phyloP scores from a whole-genome alignment of 345 rosid species.

The Eutrema heterophyllum region DNA sequence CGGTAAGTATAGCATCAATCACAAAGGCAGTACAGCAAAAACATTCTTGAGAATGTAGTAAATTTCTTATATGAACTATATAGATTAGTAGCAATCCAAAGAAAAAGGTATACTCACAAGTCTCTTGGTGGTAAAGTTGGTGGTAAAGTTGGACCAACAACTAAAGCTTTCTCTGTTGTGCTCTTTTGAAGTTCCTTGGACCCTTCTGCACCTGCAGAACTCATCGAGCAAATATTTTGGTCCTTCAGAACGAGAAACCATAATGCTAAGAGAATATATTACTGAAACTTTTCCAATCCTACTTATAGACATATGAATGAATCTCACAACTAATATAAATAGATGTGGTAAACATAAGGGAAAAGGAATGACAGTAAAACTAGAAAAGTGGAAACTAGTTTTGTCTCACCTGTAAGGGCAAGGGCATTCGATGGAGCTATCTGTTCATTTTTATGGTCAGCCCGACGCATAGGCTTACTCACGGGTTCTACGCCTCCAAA shows the following conservation, averaged over 20 bases:
- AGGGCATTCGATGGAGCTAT: constrained; percentile 44
- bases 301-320: neutral
- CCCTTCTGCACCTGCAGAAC: constrained; percentile 50
- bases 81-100: neutral
- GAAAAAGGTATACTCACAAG: constrained; percentile 36
- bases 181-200: constrained; percentile 38
- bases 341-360: neutral
- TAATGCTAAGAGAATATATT: neutral
- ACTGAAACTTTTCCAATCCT: neutral
- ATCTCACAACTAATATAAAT: neutral
- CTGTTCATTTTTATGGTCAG: constrained; percentile 31
- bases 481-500: constrained; percentile 46
- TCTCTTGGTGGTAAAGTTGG: constrained; percentile 49
- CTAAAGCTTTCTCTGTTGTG: constrained; percentile 55
- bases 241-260: neutral
- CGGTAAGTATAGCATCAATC: neutral
- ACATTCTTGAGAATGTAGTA: neutral
- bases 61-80: neutral
- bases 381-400: neutral
- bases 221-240: neutral
- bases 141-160: constrained; percentile 68
- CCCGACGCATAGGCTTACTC: constrained; percentile 34
- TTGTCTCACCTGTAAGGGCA: constrained; percentile 52
- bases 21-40: neutral
- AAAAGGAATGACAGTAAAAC: neutral